Evolutionary conservation across 192 early-diverging fungal species (phyloP).

Genomic region (Geranomyces variabilis): DNA sequence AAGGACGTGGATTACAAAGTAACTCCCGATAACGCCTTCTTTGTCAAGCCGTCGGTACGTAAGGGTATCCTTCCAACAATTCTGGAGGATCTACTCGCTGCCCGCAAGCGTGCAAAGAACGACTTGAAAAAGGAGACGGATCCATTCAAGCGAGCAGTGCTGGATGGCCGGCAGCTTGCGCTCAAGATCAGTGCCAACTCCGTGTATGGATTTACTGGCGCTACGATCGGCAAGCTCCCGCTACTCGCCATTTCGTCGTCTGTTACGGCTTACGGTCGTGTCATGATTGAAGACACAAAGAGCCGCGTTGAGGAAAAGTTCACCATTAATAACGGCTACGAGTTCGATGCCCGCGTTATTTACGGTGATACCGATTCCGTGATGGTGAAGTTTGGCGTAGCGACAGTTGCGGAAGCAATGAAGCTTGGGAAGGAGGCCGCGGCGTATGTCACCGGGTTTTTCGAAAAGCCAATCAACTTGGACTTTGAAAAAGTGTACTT

Average conservation of each 20-base stretch:
- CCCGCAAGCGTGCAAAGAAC: conserved; percentile 89
- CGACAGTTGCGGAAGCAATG: conserved; percentile 83
- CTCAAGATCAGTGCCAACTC: conserved; percentile 96
- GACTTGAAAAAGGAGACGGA: conserved; percentile 97
- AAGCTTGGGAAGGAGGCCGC: conserved; percentile 83
- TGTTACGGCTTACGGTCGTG: conserved; percentile 91
- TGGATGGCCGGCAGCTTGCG: conserved; percentile 96
- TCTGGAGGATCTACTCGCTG: conserved; percentile 83
- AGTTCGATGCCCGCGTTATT: conserved; percentile 87
- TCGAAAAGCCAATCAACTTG: conserved; percentile 92
- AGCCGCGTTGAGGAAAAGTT: conserved; percentile 79
- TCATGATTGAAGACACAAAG: conserved; percentile 94
- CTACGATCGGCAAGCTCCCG: conserved; percentile 87
- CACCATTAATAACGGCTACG: conserved; percentile 84
- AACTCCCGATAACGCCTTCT: conserved; percentile 85
- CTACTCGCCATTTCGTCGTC: conserved; percentile 92
- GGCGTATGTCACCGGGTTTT: conserved; percentile 79
- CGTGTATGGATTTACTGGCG: conserved; percentile 97
- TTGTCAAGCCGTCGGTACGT: conserved; percentile 73
- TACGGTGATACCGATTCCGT: conserved; percentile 99
- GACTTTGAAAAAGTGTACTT: conserved; percentile 99
- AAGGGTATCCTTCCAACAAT: conserved; percentile 88
- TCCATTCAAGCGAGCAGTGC: conserved; percentile 89
- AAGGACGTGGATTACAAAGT: conserved; percentile 82
- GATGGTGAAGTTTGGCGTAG: conserved; percentile 96